A percentile compares a stretch with the other conserved stretches of the same genome.
Conservation (phyloP, 371 early-diverging fungal species). For the Apophysomyces sp. region DNA sequence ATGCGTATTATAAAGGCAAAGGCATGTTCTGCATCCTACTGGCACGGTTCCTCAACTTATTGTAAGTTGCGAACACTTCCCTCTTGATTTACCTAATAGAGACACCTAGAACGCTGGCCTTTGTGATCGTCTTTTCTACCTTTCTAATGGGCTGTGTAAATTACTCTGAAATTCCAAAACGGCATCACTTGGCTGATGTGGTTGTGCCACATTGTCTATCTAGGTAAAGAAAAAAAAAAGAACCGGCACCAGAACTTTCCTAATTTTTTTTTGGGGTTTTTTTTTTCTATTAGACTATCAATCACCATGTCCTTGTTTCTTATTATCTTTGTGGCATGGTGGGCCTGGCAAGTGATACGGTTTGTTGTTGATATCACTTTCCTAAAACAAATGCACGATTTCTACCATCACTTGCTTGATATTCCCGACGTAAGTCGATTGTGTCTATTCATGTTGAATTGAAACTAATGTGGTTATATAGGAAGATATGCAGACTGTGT, state of each 20-base stretch:
- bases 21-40: slow-evolving; percentile 81
- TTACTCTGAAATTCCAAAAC: slow-evolving; percentile 71
- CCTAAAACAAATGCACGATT: slow-evolving; percentile 80
- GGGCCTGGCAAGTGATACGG: slow-evolving; percentile 70
- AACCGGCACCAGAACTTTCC: not conserved
- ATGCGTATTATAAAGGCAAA: slow-evolving; percentile 80
- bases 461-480: slow-evolving; percentile 15
- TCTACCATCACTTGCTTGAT: slow-evolving; percentile 79
- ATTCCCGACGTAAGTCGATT: slow-evolving; percentile 71
- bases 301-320: slow-evolving; percentile 50
- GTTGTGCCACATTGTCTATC: slow-evolving; percentile 74
- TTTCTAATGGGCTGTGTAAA: slow-evolving; percentile 91
- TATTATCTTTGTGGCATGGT: slow-evolving; percentile 66
- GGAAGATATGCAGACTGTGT: slow-evolving; percentile 76
- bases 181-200: slow-evolving; percentile 69
- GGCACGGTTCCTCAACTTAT: slow-evolving; percentile 64
- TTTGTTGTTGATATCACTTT: slow-evolving; percentile 71
- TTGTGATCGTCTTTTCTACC: slow-evolving; percentile 84
- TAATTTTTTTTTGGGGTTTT: slow-evolving; percentile 8
- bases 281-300: slow-evolving; percentile 31
- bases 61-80: slow-evolving; percentile 50
- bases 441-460: not conserved
- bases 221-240: slow-evolving; percentile 27
- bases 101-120: slow-evolving; percentile 67
- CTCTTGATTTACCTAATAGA: not conserved